Evolutionary conservation across 345 rosid species (phyloP), one percentile per base, ranked within the genome.

Genomic region (Dovyalis caffra): DNA sequence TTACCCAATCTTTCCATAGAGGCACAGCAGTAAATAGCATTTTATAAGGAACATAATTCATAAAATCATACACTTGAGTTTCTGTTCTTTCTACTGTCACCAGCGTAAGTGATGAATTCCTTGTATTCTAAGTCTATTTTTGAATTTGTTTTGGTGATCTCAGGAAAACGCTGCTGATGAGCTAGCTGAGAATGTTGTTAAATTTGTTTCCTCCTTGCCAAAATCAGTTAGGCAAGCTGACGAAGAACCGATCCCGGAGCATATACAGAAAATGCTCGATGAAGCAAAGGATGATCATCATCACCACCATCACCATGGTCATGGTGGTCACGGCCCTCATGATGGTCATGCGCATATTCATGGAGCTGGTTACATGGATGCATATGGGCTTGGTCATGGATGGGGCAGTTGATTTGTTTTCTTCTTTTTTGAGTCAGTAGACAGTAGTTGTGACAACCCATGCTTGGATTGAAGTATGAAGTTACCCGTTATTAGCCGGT

Each of bases 161-260:
- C 83, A 95, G 99, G 97, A 79, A 81, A 81, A 83, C 81, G 76
- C 69, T 77, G 87, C 93, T 2, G 82, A 81, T 34, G 94, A 95
- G 85, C 77, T 91, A 72, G 91, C 90, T 1, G 86, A 85, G 63
- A 82, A 76, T 26, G 84, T 95, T 57, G 73, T 77, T 6, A 70
- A 77, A 23, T 90, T 92, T 31, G 86, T 95, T 21, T 83, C 92
- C 78, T 86, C 84, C 12, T 79, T 95, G 32, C 95, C 99, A 0
- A 89, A 77, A 80, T 78, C 93, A 23, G 72, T 71, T 25, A 86
- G 87, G 85, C 80, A 76, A 71, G 86, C 71, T 6, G 73, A 77
- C 75, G 90, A 88, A 77, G 92, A 95, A 80, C 79, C 80, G 35
- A 73, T 81, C n/a, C 86, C 88, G 0, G 85, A 82, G 64, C 85